phyloP scores from a whole-genome alignment of 1,139 yeast genomes.

The Protomyces inouyei region DNA sequence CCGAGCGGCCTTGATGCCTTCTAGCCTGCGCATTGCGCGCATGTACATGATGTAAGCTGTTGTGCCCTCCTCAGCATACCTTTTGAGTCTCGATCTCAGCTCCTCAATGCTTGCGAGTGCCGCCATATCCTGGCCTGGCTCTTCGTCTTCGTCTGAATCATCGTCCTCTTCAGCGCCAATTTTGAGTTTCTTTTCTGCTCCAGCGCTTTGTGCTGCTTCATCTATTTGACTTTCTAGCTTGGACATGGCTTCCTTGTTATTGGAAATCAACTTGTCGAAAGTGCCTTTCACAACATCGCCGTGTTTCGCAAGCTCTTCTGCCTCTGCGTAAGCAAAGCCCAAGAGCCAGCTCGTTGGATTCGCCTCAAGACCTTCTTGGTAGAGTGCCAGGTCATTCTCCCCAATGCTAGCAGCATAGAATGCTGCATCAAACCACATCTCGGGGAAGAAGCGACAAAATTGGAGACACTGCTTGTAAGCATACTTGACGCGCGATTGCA shows the following conservation, averaged over 20 bases:
- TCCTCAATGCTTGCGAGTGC: conserved; percentile 10
- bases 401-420: conserved; percentile 38
- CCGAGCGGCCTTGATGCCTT: conserved; percentile 44
- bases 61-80: conserved; percentile 37
- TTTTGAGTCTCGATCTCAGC: conserved; percentile 29
- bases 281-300: conserved; percentile 51
- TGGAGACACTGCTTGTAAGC: conserved; percentile 70
- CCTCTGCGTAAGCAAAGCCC: conserved; percentile 63
- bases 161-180: conserved; percentile 1
- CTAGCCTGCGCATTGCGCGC: conserved; percentile 42
- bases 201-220: conserved; percentile 7
- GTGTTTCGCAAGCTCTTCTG: conserved; percentile 57
- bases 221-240: conserved; percentile 35
- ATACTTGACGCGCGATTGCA: conserved; percentile 54
- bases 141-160: background rate
- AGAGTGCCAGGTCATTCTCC: conserved; percentile 41
- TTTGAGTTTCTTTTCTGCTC: conserved; percentile 6
- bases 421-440: conserved; percentile 74
- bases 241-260: conserved; percentile 34
- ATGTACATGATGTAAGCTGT: conserved; percentile 40
- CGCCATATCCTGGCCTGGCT: background rate
- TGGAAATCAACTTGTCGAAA: conserved; percentile 49
- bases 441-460: conserved; percentile 67
- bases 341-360: conserved; percentile 71
- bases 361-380: conserved; percentile 55